Conservation (phyloP, 2,329 filamentous ascomycete genomes). For the Pseudocercospora fijiensis region DNA sequence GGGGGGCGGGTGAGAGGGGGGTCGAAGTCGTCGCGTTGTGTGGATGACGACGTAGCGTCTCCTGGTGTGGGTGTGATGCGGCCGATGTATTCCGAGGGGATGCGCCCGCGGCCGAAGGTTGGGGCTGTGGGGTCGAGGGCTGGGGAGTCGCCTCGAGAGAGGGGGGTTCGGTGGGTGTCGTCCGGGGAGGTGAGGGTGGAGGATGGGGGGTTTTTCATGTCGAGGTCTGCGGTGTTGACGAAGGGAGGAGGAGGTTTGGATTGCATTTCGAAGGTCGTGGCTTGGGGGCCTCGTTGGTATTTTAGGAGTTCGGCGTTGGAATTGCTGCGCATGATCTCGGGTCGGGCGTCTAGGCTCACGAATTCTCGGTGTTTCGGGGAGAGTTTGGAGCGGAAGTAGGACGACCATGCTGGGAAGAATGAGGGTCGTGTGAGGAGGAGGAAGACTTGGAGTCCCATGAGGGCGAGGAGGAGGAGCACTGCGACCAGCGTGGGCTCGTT, state of each 20-base stretch:
- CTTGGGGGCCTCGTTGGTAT: constrained; percentile 32
- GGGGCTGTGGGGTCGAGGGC: constrained; percentile 7
- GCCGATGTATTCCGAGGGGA: constrained; percentile 23
- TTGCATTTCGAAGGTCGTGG: constrained; percentile 39
- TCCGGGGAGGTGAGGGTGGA: constrained; percentile 21
- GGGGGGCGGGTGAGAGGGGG: background rate
- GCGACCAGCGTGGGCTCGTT: constrained; percentile 75
- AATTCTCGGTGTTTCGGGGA: constrained; percentile 70
- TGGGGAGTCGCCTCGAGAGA: constrained; percentile 15
- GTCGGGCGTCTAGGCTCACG: constrained; percentile 74
- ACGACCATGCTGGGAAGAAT: constrained; percentile 82
- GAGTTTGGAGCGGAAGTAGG: constrained; percentile 56
- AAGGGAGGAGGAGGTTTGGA: constrained; percentile 21
- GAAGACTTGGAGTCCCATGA: constrained; percentile 79
- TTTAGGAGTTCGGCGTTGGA: constrained; percentile 28
- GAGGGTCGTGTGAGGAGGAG: constrained; percentile 77
- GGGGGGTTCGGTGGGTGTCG: constrained; percentile 19
- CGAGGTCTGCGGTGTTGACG: constrained; percentile 21
- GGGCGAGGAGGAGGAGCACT: constrained; percentile 76
- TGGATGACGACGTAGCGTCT: no score
- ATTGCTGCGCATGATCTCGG: constrained; percentile 26
- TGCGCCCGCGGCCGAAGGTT: constrained; percentile 8
- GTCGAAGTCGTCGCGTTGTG: constrained; percentile 17
- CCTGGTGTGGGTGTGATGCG: constrained; percentile 19
- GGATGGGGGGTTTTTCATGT: constrained; percentile 17